Percentiles rank a stretch among this genome's conserved stretches.
Evolutionary conservation across 768 basidiomycete genomes (phyloP).

Genomic region (Hericium coralloides): DNA sequence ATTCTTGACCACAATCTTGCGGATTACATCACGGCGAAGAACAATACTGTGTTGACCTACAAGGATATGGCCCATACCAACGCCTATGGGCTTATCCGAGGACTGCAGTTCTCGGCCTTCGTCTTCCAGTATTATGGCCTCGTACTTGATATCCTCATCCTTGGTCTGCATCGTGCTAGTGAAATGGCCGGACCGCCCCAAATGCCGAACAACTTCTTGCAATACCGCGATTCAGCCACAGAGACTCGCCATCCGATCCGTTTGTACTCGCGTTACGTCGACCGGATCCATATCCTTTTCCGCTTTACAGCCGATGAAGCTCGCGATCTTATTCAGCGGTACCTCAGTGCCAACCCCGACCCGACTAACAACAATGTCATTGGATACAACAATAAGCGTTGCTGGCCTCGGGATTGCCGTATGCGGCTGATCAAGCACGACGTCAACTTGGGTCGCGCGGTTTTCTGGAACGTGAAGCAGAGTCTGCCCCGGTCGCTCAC

Average conservation of each 20-base stretch:
- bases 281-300: conserved; percentile 92
- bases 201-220: conserved; percentile 97
- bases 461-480: conserved; percentile 99
- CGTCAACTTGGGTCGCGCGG: conserved; percentile 95
- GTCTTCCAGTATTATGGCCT: conserved; percentile 99
- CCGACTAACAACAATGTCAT: conserved; percentile 99
- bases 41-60: conserved; percentile 91
- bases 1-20: conserved; percentile 98
- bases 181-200: conserved; percentile 99
- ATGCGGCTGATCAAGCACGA: conserved; percentile 99
- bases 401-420: conserved; percentile 98
- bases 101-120: conserved; percentile 96
- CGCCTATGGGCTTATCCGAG: conserved; percentile 93
- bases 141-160: conserved; percentile 88
- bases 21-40: conserved; percentile 98
- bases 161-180: conserved; percentile 95
- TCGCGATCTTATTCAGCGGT: conserved; percentile 94
- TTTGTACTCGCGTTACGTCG: conserved; percentile 94
- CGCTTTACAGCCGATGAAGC: conserved; percentile 97
- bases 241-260: conserved; percentile 98
- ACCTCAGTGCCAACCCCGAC: conserved; percentile 95
- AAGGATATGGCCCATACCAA: conserved; percentile 99
- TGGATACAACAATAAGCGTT: conserved; percentile 98
- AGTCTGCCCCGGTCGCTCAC: conserved; percentile 91
- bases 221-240: conserved; percentile 90